Conservation (phyloP, 768 basidiomycete species). For the Lyophyllum atratum region DNA sequence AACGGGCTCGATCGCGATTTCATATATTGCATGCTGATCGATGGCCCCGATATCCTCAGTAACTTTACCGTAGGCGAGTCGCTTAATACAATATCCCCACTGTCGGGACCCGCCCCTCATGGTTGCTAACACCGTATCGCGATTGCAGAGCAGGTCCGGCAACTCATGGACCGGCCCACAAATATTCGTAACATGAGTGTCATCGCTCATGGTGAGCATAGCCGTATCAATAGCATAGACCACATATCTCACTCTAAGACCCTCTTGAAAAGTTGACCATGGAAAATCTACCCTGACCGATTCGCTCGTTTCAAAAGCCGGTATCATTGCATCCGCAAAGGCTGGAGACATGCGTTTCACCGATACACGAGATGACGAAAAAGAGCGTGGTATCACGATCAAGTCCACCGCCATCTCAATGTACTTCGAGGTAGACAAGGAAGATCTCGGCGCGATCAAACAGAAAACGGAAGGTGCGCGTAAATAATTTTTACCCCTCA, state of each 20-base stretch:
- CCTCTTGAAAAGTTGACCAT: conserved; percentile 79
- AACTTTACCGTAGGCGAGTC: conserved; percentile 87
- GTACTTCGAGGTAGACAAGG: conserved; percentile 97
- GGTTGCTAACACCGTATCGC: background rate
- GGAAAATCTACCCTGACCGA: conserved; percentile 99
- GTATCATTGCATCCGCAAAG: conserved; percentile 94
- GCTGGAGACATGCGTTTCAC: conserved; percentile 98
- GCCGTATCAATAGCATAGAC: background rate
- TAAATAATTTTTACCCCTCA: conserved; percentile 9
- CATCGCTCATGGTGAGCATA: conserved; percentile 79
- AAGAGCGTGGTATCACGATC: conserved; percentile 99
- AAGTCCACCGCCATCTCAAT: conserved; percentile 94
- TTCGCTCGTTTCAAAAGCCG: conserved; percentile 98
- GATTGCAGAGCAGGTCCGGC: conserved; percentile 76
- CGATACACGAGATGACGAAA: conserved; percentile 97
- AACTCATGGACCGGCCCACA: conserved; percentile 85
- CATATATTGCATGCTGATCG: conserved; percentile 29
- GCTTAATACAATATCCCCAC: conserved; percentile 2
- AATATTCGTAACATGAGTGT: conserved; percentile 97
- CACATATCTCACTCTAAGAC: conserved; percentile 4
- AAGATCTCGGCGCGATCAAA: conserved; percentile 80
- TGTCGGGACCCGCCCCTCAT: background rate
- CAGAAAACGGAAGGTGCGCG: conserved; percentile 88
- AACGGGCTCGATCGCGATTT: conserved; percentile 6
- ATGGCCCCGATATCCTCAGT: conserved; percentile 44